phyloP scores from a whole-genome alignment of 768 basidiomycete genomes.

The Pisolithus microcarpus region DNA sequence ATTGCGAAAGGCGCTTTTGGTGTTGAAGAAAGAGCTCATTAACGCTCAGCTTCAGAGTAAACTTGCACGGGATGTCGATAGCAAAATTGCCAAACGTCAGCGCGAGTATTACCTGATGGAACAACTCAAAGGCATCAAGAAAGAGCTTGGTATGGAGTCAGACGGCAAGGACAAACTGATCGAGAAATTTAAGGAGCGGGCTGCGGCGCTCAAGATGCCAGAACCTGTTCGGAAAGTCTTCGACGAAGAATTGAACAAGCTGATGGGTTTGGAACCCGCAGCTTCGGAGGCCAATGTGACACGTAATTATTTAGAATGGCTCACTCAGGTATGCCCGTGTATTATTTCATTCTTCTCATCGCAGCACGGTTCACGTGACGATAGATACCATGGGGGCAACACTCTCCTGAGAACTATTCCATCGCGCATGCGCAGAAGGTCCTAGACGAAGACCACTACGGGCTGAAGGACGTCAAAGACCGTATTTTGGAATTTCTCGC shows the following conservation, averaged over 20 bases:
- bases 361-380: slow-evolving; percentile 2
- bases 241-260: slow-evolving; percentile 90
- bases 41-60: slow-evolving; percentile 94
- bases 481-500: slow-evolving; percentile 95
- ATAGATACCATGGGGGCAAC: slow-evolving; percentile 93
- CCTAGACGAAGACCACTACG: slow-evolving; percentile 93
- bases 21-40: slow-evolving; percentile 96
- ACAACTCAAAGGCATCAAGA: slow-evolving; percentile 93
- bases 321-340: slow-evolving; percentile 56
- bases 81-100: slow-evolving; percentile 90
- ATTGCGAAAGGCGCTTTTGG: slow-evolving; percentile 80
- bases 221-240: slow-evolving; percentile 87
- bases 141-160: slow-evolving; percentile 90
- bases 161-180: slow-evolving; percentile 94
- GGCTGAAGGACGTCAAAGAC: slow-evolving; percentile 85
- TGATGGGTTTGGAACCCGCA: slow-evolving; percentile 82
- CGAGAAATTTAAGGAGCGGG: slow-evolving; percentile 86
- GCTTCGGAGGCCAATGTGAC: slow-evolving; percentile 93
- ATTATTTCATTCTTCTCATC: neutral
- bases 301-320: slow-evolving; percentile 90
- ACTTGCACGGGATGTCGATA: slow-evolving; percentile 87
- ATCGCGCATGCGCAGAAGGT: slow-evolving; percentile 75
- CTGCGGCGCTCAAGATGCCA: slow-evolving; percentile 78
- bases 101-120: slow-evolving; percentile 96
- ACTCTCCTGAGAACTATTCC: slow-evolving; percentile 89